These are phyloP conservation scores for Eimeria sp. DNA, from an alignment of 169 alveolate genomes.

Conservation along the genomic window DNA sequence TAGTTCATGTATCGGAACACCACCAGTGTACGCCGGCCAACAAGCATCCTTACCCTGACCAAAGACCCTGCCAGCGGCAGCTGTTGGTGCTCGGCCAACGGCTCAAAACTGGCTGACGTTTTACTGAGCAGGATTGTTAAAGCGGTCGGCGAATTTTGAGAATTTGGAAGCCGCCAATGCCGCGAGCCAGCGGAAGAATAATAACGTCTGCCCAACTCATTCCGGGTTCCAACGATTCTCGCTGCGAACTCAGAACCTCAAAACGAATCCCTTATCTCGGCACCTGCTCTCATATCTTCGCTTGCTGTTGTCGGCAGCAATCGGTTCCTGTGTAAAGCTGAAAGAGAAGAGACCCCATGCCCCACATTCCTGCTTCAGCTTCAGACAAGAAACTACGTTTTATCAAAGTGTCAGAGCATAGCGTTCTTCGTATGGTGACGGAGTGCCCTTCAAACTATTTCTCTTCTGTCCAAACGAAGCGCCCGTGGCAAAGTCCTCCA, in stretches of 20 bases:
- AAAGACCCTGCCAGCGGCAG: not conserved
- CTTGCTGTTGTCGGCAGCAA: not conserved
- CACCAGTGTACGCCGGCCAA: not conserved
- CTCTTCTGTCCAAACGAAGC: not conserved
- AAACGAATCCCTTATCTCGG: not conserved
- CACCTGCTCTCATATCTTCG: not conserved
- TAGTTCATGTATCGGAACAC: not conserved
- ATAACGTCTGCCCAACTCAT: not conserved
- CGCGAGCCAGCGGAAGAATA: not conserved
- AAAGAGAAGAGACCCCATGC: not conserved
- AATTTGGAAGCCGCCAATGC: not conserved
- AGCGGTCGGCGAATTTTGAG: not conserved
- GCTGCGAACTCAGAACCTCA: not conserved
- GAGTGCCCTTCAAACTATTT: no score
- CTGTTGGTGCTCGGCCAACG: not conserved
- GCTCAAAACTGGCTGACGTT: not conserved
- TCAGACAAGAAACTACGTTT: not conserved
- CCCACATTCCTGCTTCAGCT: not conserved
- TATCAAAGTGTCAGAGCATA: not conserved
- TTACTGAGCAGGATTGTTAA: not conserved
- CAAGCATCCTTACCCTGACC: not conserved
- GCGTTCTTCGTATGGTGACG: not conserved
- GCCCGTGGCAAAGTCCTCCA: conserved; percentile 4
- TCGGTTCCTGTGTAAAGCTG: not conserved
- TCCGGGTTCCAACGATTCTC: not conserved